Evolutionary conservation across 2,329 filamentous ascomycete genomes (phyloP).

Genomic region (Ascochyta viciae-villosae): DNA sequence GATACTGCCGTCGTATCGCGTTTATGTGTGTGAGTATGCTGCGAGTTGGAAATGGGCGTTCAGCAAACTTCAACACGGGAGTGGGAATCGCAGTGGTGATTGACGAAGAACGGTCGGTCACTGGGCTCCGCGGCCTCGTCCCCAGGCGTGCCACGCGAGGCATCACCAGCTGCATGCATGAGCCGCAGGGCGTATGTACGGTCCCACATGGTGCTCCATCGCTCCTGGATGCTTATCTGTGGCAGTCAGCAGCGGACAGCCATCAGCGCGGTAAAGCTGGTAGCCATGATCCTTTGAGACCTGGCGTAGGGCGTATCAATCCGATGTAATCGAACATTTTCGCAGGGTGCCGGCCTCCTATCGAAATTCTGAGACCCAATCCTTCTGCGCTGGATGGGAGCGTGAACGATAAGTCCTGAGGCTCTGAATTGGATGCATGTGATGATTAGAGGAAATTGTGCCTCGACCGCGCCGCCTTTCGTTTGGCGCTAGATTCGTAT

Average conservation of each 20-base stretch:
- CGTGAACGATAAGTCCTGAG: neutral
- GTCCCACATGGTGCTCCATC: slow-evolving; percentile 8
- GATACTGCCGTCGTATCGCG: no score
- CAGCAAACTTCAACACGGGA: no score
- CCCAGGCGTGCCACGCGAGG: neutral
- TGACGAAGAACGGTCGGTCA: neutral
- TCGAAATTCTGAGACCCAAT: neutral
- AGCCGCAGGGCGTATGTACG: slow-evolving; percentile 5
- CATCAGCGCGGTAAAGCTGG: slow-evolving; percentile 1
- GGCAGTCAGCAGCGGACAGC: slow-evolving; percentile 5
- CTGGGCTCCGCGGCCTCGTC: neutral
- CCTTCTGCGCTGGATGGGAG: neutral
- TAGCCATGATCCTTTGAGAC: neutral
- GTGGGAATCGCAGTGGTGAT: no score
- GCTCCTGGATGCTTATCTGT: slow-evolving; percentile 15
- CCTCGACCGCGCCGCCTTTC: slow-evolving; percentile 4
- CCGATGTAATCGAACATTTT: neutral
- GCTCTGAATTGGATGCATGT: neutral
- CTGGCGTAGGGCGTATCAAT: neutral
- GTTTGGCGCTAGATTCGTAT: neutral
- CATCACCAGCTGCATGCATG: neutral
- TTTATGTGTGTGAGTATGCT: no score
- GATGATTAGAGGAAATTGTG: slow-evolving; percentile 4
- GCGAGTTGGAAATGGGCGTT: no score
- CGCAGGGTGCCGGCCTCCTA: slow-evolving; percentile 8